phyloP scores from a whole-genome alignment of 1,284 basidiomycete species.

The Apiotrichum gracile region DNA sequence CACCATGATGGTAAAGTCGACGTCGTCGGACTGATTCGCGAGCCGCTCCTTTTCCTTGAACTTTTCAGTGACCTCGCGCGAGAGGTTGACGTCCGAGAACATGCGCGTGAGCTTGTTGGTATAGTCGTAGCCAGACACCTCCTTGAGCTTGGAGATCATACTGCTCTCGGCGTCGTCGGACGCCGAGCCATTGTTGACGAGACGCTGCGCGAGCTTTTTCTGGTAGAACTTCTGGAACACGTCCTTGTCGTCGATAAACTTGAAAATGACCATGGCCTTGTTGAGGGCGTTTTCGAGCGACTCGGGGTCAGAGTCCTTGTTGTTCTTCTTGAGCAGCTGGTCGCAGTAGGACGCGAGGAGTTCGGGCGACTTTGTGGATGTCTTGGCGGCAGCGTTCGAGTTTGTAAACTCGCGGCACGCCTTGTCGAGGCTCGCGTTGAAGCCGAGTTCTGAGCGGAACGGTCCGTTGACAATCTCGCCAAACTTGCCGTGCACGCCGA shows the following conservation, averaged over 20 bases:
- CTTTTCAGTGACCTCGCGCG: conserved; percentile 91
- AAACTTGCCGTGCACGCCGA: conserved; percentile 89
- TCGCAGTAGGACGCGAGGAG: conserved; percentile 92
- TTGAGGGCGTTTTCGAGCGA: conserved; percentile 85
- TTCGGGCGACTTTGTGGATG: conserved; percentile 87
- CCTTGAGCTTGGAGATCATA: conserved; percentile 99
- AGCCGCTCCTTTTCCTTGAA: conserved; percentile 93
- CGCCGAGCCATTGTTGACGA: conserved; percentile 86
- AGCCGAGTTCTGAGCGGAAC: conserved; percentile 91
- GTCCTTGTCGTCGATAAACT: conserved; percentile 98
- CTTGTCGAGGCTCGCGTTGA: conserved; percentile 88
- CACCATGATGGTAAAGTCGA: conserved; percentile 90
- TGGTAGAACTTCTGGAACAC: conserved; percentile 99
- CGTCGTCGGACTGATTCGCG: conserved; percentile 53
- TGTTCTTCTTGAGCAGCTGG: conserved; percentile 84
- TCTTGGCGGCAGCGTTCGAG: conserved; percentile 82
- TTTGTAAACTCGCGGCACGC: conserved; percentile 97
- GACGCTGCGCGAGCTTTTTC: conserved; percentile 89
- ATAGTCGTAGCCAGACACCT: conserved; percentile 97
- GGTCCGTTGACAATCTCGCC: conserved; percentile 82
- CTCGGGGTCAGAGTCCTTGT: conserved; percentile 85
- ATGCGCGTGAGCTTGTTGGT: conserved; percentile 96
- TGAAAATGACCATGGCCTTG: conserved; percentile 95
- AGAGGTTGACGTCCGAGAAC: conserved; percentile 94
- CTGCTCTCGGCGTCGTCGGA: conserved; percentile 95